Evolutionary conservation across 2,329 filamentous ascomycete genomes (phyloP).

Genomic region (Aspergillus awamori): DNA sequence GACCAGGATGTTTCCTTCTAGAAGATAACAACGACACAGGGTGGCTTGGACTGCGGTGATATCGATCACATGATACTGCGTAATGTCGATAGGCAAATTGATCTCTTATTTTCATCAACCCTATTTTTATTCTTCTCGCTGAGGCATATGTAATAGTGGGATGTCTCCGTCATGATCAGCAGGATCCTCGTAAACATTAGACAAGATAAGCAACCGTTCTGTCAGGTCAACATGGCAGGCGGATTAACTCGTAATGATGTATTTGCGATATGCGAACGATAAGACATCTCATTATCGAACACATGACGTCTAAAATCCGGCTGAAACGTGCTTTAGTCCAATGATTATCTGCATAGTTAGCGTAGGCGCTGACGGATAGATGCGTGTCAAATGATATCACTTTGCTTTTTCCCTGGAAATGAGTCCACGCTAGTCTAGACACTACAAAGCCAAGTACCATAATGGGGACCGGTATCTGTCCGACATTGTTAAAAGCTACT

Average conservation of each 20-base stretch:
- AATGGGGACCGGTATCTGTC: not conserved
- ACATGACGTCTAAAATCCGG: slow-evolving; percentile 1
- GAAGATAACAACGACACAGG: not conserved
- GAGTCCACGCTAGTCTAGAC: not conserved
- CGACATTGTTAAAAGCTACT: not conserved
- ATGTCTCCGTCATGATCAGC: not conserved
- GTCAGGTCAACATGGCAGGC: not conserved
- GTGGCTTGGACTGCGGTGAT: not conserved
- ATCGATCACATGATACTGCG: not conserved
- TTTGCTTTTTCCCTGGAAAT: not conserved
- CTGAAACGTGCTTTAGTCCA: not conserved
- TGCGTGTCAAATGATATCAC: slow-evolving; percentile 7
- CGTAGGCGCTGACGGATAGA: not conserved
- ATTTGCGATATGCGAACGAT: not conserved
- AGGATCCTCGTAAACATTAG: not conserved
- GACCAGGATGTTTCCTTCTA: not conserved
- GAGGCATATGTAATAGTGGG: not conserved
- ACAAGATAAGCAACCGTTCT: too few relatives aligned
- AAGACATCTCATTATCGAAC: not conserved
- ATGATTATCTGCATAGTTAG: not conserved
- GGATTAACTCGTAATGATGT: not conserved
- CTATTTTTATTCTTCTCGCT: not conserved
- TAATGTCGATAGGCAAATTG: not conserved
- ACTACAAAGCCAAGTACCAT: not conserved
- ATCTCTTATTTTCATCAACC: not conserved